Base-by-base conservation (phyloP, 1,284 basidiomycete genomes). In the Tilletia setariae region DNA sequence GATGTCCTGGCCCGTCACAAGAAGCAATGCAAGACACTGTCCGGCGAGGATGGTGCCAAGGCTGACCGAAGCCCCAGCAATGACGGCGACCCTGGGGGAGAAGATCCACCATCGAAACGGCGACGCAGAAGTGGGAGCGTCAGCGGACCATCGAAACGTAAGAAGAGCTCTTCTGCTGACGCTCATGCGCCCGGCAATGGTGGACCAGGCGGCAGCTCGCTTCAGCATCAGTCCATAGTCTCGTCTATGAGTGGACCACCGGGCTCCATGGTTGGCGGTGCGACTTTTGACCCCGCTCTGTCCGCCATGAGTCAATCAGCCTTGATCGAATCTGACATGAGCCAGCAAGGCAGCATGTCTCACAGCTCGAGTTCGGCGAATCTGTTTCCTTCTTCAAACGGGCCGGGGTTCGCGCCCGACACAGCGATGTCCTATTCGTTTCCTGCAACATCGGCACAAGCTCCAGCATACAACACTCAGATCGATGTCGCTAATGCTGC, bases 1-100 rank as follows among this genome's bases (percentile, higher is more conserved):
- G 80, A 82, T 47, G 80, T 82, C 0, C 70, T 82, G 2, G 77
- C 76, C 21, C 76, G 80, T 19, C 80, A 82, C 72, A 80, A 76
- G 70, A 72, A 75, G 30, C 79, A 82, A 64, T 82, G 80, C 63
- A 74, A 74, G 11, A 74, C 76, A 28, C 73, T 78, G 30, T 70
- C 79, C 63, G 68, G 70, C n/a, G 75, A 76, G 23, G 74, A 76
- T 15, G 69, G 63, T 63, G 19, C n/a, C 21, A 56, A 28, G 51
- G 21, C 19, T 15, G 51, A 25, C 13, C n/a, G 25, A 15, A 28
- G 51, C 7, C 35, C 35, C 35, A 28, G 71, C 72, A 40, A 70
- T 67, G 62, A 65, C 71, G 11, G 67, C 67, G 23, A 28, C 56
- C 30, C 68, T 30, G 71, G 70, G 35, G 71, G 70, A 44, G 35